Percentiles rank a stretch among this genome's conserved stretches.
Conservation (phyloP, 179 eudicot genomes). For the Actinidia arguta region DNA sequence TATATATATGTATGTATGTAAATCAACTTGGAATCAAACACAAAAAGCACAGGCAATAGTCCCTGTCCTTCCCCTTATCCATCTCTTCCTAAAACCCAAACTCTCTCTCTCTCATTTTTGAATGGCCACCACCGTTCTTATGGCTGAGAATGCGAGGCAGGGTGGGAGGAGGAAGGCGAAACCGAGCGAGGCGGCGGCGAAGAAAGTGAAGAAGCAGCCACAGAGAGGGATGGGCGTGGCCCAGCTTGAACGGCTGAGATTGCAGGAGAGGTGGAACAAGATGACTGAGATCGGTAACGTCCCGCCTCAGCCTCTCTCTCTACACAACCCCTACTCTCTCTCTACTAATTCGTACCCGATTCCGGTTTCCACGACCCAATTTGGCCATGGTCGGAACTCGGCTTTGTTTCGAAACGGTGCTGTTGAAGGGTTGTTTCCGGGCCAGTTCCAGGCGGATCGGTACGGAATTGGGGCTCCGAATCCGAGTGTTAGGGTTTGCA, state of each 20-base stretch:
- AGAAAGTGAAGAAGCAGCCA: slow-evolving; percentile 38
- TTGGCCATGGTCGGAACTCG: slow-evolving; percentile 6
- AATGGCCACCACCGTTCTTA: slow-evolving; percentile 46
- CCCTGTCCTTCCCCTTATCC: slow-evolving; percentile 3
- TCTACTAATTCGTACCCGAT: not conserved
- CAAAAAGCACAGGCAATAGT: not conserved
- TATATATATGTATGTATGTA: not conserved
- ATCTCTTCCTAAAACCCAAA: not conserved
- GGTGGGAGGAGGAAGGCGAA: slow-evolving; percentile 33
- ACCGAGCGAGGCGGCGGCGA: slow-evolving; percentile 26
- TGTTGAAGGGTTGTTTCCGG: not conserved
- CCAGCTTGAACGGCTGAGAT: slow-evolving; percentile 54
- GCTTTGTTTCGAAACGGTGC: not conserved
- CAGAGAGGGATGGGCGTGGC: slow-evolving; percentile 77
- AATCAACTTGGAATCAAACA: slow-evolving; percentile 12
- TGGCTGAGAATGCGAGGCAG: slow-evolving; percentile 17
- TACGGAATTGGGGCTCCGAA: slow-evolving; percentile 16
- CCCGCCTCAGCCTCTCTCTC: not conserved
- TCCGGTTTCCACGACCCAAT: too few relatives aligned
- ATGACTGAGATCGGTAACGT: slow-evolving; percentile 15
- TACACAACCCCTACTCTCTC: not conserved
- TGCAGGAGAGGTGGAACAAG: slow-evolving; percentile 30
- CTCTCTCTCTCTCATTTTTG: not conserved
- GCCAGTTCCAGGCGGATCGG: not conserved
- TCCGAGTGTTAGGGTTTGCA: not conserved